These are phyloP conservation scores for Nematodospora valgi DNA, from an alignment of 805 yeast genomes.

Conservation along the genomic window DNA sequence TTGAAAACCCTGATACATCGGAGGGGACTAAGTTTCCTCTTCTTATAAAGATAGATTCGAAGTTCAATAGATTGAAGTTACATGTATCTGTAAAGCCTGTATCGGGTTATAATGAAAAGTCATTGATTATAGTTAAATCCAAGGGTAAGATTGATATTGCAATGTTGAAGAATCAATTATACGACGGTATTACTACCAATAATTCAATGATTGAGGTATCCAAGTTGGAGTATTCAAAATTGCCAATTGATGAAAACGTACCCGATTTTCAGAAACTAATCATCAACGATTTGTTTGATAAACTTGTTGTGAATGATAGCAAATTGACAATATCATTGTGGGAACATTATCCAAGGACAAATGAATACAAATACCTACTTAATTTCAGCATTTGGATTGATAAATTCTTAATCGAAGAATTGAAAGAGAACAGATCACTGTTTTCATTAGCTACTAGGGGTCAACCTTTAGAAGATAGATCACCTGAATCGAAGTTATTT, in stretches of 20 bases:
- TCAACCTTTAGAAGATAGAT: constrained; percentile 1
- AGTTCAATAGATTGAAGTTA: constrained; percentile 23
- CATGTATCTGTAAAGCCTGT: constrained; percentile 21
- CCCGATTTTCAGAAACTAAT: constrained; percentile 19
- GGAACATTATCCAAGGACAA: constrained; percentile 16
- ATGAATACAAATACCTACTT: constrained; percentile 17
- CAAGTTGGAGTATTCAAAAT: constrained; percentile 21
- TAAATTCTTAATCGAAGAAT: background rate
- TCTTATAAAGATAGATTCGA: constrained; percentile 24
- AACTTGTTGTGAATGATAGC: constrained; percentile 12
- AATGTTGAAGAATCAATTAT: background rate
- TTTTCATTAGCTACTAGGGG: constrained; percentile 1
- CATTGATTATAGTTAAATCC: constrained; percentile 32
- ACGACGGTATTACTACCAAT: constrained; percentile 3
- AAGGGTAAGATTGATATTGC: constrained; percentile 11
- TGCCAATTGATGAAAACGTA: constrained; percentile 21
- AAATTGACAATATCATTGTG: constrained; percentile 24
- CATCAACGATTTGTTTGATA: constrained; percentile 25
- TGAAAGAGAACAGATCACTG: background rate
- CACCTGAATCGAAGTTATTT: constrained; percentile 7
- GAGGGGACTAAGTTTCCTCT: constrained; percentile 21
- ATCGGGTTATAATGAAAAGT: constrained; percentile 9
- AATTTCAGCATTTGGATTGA: constrained; percentile 28
- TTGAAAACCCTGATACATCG: constrained; percentile 18
- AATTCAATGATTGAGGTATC: constrained; percentile 21